Evolutionary conservation across 2,329 filamentous ascomycete species (phyloP), one percentile per base, ranked within the genome.

Genomic region (Apiospora arundinis): DNA sequence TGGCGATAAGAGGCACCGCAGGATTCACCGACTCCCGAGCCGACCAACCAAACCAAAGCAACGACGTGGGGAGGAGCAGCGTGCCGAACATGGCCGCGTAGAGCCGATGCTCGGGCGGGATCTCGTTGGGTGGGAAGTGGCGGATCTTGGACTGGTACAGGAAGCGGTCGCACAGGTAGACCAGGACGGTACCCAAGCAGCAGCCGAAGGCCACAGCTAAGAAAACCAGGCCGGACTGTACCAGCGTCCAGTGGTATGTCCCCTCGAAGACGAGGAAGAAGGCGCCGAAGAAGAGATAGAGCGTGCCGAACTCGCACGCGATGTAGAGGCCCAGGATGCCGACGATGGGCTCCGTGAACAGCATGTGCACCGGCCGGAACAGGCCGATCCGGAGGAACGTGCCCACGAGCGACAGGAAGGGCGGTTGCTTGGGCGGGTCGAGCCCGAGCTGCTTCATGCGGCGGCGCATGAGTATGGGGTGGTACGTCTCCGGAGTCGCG

Each of bases 31-130:
- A 81, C 0, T 74, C 71, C 5, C 82, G 78, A 0, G 87, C 85
- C 1, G 86, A 85, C 89, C 89, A 91, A 0, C 84, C 88, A 74
- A 90, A 90, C 88, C 89, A 90, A 75, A 91, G 90, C 12, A 91
- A 76, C 0, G 85, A 85, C 0, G 87, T 69, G 0, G 88, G 87
- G 8, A 90, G 77, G 0, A 86, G 85, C 18, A 88, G 60, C 72
- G 87, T 87, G 0, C 88, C 89, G 11, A 90, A 78, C 86, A 91
- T 90, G 21, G 88, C 88, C 0, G 85, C 84, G 71, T 89, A 87
- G 14, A 92, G 80, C 0, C 90, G 82, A 72, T 91, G 82, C 78
- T 92, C 89, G 0, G 89, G 89, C 0, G 83, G 83, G 0, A 85
- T 82, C 37, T 77, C 76, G 37, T 81, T 75, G 0, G 78, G 78